phyloP scores from a whole-genome alignment of 495 filamentous ascomycete genomes.

The Hamigera avellanea region DNA sequence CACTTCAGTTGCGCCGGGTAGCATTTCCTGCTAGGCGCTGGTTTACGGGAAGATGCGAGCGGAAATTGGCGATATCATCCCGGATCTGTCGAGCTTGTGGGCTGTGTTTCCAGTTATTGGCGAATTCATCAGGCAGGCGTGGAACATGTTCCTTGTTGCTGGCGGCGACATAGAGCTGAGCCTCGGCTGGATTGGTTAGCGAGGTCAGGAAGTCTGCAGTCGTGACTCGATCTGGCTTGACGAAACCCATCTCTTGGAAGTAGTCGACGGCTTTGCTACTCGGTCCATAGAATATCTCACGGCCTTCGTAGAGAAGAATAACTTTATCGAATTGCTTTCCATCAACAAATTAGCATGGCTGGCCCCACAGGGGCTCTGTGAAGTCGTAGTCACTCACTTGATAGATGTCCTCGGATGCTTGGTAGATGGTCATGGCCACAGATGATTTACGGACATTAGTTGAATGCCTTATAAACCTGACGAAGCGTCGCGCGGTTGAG shows the following conservation, averaged over 20 bases:
- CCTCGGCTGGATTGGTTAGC: constrained; percentile 51
- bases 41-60: constrained; percentile 10
- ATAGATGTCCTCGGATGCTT: constrained; percentile 75
- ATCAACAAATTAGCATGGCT: too few species aligned
- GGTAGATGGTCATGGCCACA: constrained; percentile 68
- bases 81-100: constrained; percentile 32
- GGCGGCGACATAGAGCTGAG: constrained; percentile 43
- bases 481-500: constrained; percentile 60
- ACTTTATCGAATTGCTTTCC: constrained; percentile 47
- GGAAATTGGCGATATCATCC: constrained; percentile 32
- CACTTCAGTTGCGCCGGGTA: constrained; percentile 22
- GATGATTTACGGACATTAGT: constrained; percentile 60
- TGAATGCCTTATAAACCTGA: constrained; percentile 55
- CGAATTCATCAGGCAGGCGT: constrained; percentile 58
- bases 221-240: constrained; percentile 42
- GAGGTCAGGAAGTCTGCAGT: constrained; percentile 63
- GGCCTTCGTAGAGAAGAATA: constrained; percentile 46
- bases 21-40: constrained; percentile 17
- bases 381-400: too few species aligned
- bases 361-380: too few species aligned
- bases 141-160: constrained; percentile 53
- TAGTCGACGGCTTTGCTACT: constrained; percentile 42
- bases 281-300: constrained; percentile 51
- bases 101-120: constrained; percentile 41
- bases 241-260: constrained; percentile 46